Evolutionary conservation across 1,139 yeast species (phyloP), one percentile per base, ranked within the genome.

Genomic region (Nakaseomyces sp.): DNA sequence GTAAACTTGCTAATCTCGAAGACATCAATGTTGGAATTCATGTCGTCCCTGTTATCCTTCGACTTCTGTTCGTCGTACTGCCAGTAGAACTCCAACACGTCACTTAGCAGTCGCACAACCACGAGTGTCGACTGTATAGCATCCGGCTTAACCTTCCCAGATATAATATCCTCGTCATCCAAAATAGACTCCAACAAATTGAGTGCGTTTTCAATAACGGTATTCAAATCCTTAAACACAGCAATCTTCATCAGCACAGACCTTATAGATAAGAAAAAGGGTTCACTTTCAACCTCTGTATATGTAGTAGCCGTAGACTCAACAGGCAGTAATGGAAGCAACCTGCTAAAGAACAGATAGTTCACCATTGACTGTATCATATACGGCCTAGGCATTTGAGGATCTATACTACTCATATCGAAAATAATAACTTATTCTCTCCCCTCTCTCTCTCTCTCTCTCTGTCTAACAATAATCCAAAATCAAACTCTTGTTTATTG

Each of bases 11-110:
- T 18, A 17, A 24, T 26, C 24, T 37, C 40, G n/a, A 37, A 37
- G 6, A 26, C 18, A 26, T 41, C 43, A 12, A 35, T 26, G 28
- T 41, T 33, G 19, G 43, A 19, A n/a, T 33, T 30, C 32, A 41
- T 41, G 36, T 41, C 43, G 8, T 22, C 32, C 15, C 35, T 26
- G n/a, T 41, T 32, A 20, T 39, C 42, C 15, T 31, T 29, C 4
- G 37, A 16, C 13, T 29, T 29, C 36, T 24, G 18, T 42, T 50
- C 56, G 8, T 44, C 41, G 35, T 46, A 17, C 37, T 55, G 56
- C 64, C 64, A 60, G 41, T 49, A 51, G 32, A 52, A 52, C 45
- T 60, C 64, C 44, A 55, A 43, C 6, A 48, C 47, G 45, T 58
- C 63, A 43, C 59, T 56, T n/a, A 61, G 40, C 33, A 61, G 45